Evolutionary conservation across 345 rosid genomes (phyloP).

Genomic region (Boechera retrofracta): DNA sequence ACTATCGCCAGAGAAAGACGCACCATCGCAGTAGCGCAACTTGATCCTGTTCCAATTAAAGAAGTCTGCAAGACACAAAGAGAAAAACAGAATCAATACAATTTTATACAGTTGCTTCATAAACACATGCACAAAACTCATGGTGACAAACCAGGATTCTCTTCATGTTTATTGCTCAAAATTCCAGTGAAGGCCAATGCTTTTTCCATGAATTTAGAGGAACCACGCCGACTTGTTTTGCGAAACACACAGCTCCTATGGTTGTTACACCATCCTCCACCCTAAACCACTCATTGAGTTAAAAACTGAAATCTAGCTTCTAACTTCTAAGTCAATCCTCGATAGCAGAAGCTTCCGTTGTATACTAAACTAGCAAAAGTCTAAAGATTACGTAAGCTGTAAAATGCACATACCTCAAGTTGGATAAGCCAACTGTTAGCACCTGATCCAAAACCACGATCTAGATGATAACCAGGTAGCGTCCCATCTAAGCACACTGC

Average conservation of each 20-base stretch:
- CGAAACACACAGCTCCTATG: conserved; percentile 66
- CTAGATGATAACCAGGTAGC: conserved; percentile 83
- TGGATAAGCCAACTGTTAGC: conserved; percentile 87
- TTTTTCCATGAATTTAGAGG: conserved; percentile 81
- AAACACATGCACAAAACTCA: conserved; percentile 6
- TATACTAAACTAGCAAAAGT: background rate
- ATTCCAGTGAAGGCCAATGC: conserved; percentile 70
- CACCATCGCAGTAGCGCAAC: conserved; percentile 93
- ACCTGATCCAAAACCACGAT: conserved; percentile 78
- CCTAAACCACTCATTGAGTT: conserved; percentile 49
- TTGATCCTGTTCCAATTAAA: conserved; percentile 93
- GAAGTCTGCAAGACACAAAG: conserved; percentile 63
- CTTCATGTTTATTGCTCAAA: conserved; percentile 74
- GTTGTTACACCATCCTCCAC: conserved; percentile 92
- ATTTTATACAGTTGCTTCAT: background rate
- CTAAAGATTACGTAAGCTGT: background rate
- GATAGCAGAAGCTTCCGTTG: conserved; percentile 1
- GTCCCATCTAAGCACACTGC: conserved; percentile 95
- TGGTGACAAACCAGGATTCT: conserved; percentile 70
- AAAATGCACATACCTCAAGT: conserved; percentile 64
- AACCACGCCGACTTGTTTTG: conserved; percentile 78
- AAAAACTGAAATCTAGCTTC: background rate
- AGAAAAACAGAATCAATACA: background rate
- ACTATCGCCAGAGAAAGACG: conserved; percentile 86
- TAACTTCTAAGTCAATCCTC: conserved; percentile 7